Evolutionary conservation across 768 basidiomycete genomes (phyloP), one percentile per base, ranked within the genome.

Genomic region (Pisolithus marmoratus): DNA sequence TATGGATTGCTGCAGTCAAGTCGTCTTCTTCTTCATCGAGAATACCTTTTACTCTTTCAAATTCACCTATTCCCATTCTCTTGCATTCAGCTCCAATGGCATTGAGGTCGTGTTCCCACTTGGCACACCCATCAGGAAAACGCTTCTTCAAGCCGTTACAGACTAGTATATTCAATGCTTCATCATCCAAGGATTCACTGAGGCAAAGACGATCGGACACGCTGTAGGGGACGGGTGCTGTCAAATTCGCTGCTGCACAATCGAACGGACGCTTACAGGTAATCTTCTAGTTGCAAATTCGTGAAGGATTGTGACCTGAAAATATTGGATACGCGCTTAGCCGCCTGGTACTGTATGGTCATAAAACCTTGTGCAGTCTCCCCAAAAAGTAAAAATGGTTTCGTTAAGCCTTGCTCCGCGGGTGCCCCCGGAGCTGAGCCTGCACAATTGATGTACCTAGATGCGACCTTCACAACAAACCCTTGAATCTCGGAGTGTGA

Each of bases 331-430:
- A 6, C 8, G 17, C 50, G 42, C 34, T 27, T 46, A 5, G 54
- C 52, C 3, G 66, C 47, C 47, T 49, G 49, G 54, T 67, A 60
- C n/a, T 58, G 52, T 7, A 63, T 60, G 0, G 70, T 71, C 58
- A 77, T 50, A 48, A 78, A 71, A 1, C 66, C 77, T 53, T 76
- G 74, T 2, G 51, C 22, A 1, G 70, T 70, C 55, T 78, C 77
- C 4, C 76, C 74, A 31, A 54, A 59, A 19, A 78, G 51, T 0
- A 78, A 60, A 38, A 50, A 59, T 1, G 72, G 72, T 11, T 47
- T 45, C 5, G 63, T 53, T 0, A 50, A 47, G 2, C 5, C 36
- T 0, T 53, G 52, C 41, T 58, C 54, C 1, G 48, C 45, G 2
- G 54, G 15, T 36, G 48, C 48, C 19, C 60, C 57, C 2, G 19